Percentiles rank a stretch among this genome's conserved stretches.
phyloP scores from a whole-genome alignment of 768 basidiomycete genomes.

The Pleurotus sapidus region DNA sequence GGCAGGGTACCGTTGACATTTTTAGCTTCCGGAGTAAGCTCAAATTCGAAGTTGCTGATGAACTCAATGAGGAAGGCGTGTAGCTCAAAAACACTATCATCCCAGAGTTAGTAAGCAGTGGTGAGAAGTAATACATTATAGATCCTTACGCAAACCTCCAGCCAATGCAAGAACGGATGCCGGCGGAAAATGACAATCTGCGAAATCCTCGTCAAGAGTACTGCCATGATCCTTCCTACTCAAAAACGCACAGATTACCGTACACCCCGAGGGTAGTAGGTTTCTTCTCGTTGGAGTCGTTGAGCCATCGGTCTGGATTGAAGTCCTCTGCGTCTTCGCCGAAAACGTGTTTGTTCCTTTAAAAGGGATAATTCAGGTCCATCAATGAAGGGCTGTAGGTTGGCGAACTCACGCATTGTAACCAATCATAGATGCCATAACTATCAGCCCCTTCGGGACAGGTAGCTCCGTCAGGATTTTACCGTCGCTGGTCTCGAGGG shows the following conservation, averaged over 20 bases:
- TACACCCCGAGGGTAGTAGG: conserved; percentile 26
- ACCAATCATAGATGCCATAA: conserved; percentile 32
- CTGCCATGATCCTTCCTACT: neutral
- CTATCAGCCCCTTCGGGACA: conserved; percentile 37
- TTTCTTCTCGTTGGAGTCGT: conserved; percentile 19
- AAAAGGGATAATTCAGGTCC: neutral
- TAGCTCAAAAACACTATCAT: conserved; percentile 40
- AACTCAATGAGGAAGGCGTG: conserved; percentile 60
- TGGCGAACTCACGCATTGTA: conserved; percentile 6
- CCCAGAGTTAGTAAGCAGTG: neutral
- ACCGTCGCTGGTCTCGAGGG: conserved; percentile 35
- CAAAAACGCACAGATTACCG: conserved; percentile 27
- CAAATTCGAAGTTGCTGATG: conserved; percentile 51
- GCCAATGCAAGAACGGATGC: conserved; percentile 22
- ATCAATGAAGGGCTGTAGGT: neutral
- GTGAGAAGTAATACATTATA: neutral
- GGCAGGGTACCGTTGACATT: conserved; percentile 33
- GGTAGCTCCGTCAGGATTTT: conserved; percentile 29
- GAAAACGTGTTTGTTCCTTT: conserved; percentile 31
- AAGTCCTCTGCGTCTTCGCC: conserved; percentile 38
- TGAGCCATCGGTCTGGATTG: conserved; percentile 41
- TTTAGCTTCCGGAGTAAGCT: conserved; percentile 31
- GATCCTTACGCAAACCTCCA: conserved; percentile 25
- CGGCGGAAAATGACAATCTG: conserved; percentile 23
- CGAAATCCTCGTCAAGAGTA: neutral